Base-by-base conservation (phyloP, 164 flowering plant species). In the Stephania japonica region DNA sequence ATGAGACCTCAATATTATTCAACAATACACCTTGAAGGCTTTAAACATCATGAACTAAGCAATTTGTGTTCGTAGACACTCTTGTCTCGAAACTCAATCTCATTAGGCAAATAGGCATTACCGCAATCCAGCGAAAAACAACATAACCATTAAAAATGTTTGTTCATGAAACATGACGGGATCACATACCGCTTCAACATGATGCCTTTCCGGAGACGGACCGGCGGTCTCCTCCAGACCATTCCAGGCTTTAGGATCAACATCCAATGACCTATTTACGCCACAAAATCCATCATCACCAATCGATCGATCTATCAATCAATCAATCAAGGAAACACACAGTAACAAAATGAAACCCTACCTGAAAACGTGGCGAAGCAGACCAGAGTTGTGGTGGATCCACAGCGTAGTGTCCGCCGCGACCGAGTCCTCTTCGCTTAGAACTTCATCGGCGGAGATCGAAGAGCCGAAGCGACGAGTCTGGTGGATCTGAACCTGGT, bases 341-440 rank as follows among this genome's bases (percentile, higher is more conserved):
- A 64, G 38, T 24, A 24, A 6, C 27, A 2, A 24, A 64, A 24
- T 64, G 16, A 64, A 64, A 26, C 23, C 26, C 63, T 10, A 85
- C 92, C 87, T 87, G 88, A 96, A 88, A 8, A 93, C 82, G 14
- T 98, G 97, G 6, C 90, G 95, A 67, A 96, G 95, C 27, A 96
- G 88, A 70, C 85, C 92, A 68, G 87, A 85, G 12, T 67, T 75
- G 9, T 80, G 73, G 76, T 92, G 86, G 62, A 88, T 91, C 99
- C 99, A 96, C 12, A 89, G 91, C 59, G 79, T 77, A 6, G 95
- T 89, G 47, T 88, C 87, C 7, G 86, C 88, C 13, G 91, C 80
- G 61, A 91, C 87, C 2, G 96, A 86, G 71, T 85, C 79, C 8
- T 82, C 87, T 26, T 65, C 72, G 42, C 70, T 63, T 16, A 70